Base-by-base conservation (phyloP, 2,329 filamentous ascomycete genomes). In the Microcyclosporella mali region DNA sequence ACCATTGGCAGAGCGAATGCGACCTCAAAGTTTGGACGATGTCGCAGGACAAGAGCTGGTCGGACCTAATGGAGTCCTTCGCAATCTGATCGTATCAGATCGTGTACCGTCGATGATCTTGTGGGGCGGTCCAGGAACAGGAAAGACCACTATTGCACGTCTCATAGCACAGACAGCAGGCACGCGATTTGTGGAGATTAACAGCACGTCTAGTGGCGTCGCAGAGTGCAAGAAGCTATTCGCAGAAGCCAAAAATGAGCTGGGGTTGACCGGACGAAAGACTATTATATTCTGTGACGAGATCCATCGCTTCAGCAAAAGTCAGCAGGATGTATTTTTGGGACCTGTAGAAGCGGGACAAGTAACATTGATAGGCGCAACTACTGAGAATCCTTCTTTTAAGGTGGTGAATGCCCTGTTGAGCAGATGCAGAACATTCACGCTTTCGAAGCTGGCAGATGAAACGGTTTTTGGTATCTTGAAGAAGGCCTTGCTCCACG, bases 271-370 rank as follows among this genome's bases (percentile, higher is more conserved):
- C 0, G 90, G 90, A 1, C 77, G 88, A 48, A 90, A 86, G 68
- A 97, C 92, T 0, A 94, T 98, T 51, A 81, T 98, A 51, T 98
- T 98, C 64, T 95, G 90, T 68, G 92, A 98, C 68, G 92, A 97
- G 70, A 92, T 95, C 36, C 88, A 95, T 66, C 72, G 90, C 19
- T 95, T 95, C 71, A 85, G 78, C 55, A 95, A 95, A 67, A 76
- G 82, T 0, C 92, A 97, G 63, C 92, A 98, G 61, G 92, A 97
- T 65, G 85, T 95, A 1, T 97, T 97, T 56, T 72, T 98, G 1
- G 87, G 84, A 12, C 90, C 90, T 0, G 90, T 97, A 16, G 92
- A 98, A 66, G 82, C 82, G 1, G 92, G 92, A 4, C 85, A 85
- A 19, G 83, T 98, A 52, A 95, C 87, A 0, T 72, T 98, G 21